These are phyloP conservation scores for Zizania palustris DNA, from an alignment of 202 grass and related monocot genomes.

Conservation along the genomic window DNA sequence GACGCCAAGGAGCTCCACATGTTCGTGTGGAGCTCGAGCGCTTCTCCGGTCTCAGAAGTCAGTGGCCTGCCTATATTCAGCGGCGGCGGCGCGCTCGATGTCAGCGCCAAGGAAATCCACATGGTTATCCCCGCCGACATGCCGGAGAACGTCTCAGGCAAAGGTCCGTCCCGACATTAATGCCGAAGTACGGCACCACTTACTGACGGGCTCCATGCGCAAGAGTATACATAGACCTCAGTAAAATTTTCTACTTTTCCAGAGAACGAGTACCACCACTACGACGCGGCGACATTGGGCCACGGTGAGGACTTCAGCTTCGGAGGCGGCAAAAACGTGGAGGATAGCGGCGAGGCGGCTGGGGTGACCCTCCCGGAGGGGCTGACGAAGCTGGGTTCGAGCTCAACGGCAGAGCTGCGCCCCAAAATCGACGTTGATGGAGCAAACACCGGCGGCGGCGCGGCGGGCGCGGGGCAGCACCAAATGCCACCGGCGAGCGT, in stretches of 20 bases:
- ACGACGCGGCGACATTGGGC: neutral
- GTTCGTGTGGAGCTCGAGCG: conserved; percentile 94
- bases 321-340: conserved; percentile 36
- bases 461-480: conserved; percentile 30
- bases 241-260: neutral
- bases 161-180: conserved; percentile 58
- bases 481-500: conserved; percentile 95
- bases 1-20: conserved; percentile 98
- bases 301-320: conserved; percentile 56
- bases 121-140: conserved; percentile 80
- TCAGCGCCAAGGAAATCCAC: conserved; percentile 86
- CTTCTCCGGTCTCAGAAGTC: conserved; percentile 86
- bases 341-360: conserved; percentile 45
- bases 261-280: conserved; percentile 42
- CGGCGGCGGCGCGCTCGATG: conserved; percentile 34
- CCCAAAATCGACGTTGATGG: conserved; percentile 25
- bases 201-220: conserved; percentile 31
- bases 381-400: conserved; percentile 57
- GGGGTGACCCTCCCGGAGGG: conserved; percentile 33
- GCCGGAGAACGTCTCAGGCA: conserved; percentile 57
- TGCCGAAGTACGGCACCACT: neutral
- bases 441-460: neutral
- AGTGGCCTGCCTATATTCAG: conserved; percentile 68
- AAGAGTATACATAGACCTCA: neutral
- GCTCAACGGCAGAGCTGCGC: conserved; percentile 57